These are phyloP conservation scores for Mangifera indica DNA, from an alignment of 345 rosid species.

Conservation along the genomic window DNA sequence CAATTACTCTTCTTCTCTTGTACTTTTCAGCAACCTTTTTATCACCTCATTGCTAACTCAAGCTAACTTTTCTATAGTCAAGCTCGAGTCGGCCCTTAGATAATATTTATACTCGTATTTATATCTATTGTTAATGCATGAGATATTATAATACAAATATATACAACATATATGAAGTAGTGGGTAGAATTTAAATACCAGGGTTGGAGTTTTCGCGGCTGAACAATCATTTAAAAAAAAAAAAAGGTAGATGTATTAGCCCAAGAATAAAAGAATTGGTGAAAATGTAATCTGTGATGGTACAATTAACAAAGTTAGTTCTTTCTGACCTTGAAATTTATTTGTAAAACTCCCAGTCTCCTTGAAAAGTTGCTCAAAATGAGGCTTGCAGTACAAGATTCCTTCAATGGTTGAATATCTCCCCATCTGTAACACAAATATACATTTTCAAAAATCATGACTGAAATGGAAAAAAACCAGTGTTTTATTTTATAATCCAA, in stretches of 20 bases:
- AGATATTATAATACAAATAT: too few species aligned
- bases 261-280: too few species aligned
- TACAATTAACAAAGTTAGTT: not conserved
- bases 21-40: too few species aligned
- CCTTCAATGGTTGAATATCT: constrained; percentile 60
- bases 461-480: too few species aligned
- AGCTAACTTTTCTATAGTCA: too few species aligned
- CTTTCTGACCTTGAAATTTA: constrained; percentile 43
- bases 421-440: constrained; percentile 37
- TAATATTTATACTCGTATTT: too few species aligned
- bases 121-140: too few species aligned
- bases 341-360: constrained; percentile 54
- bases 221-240: constrained; percentile 5
- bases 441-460: constrained; percentile 7
- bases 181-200: constrained; percentile 28
- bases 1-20: too few species aligned
- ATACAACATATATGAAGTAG: not conserved
- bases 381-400: constrained; percentile 78
- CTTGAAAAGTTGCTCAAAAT: constrained; percentile 80
- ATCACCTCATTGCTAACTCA: too few species aligned
- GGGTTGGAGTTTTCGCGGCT: constrained; percentile 46
- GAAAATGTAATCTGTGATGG: too few species aligned
- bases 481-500: too few species aligned
- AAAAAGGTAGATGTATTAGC: constrained; percentile 1
- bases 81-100: too few species aligned